Evolutionary conservation across 257 asterid species (phyloP), one percentile per base, ranked within the genome.

Genomic region (Nicotiana tomentosiformis): DNA sequence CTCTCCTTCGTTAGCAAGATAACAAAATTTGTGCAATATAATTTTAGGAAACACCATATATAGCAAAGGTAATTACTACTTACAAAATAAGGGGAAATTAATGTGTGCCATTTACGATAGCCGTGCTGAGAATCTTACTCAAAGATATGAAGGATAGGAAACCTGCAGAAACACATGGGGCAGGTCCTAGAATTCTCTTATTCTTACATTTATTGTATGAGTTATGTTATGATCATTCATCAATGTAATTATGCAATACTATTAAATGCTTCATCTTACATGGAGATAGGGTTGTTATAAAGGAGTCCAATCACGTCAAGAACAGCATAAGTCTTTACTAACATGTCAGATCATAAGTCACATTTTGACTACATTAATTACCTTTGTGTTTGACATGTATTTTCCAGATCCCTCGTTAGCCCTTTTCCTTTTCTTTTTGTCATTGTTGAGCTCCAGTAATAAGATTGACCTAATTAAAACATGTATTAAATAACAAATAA

Each of bases 131-230:
- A 82, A 82, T 70, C 55, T 29, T 46, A 67, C 81, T 62, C 82
- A 30, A 66, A 58, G 84, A 46, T 82, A 51, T 29, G 89, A 68
- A 74, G 80, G 80, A 62, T 83, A 81, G 82, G 49, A 56, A 46
- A 78, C 81, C 82, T 82, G 83, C 84, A 82, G 64, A 70, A 78
- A 78, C 89, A 84, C 89, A 82, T 84, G 89, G 84, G 83, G 62
- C 67, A 76, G 18, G 78, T 23, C 61, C 86, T 83, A 76, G 46
- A 35, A 61, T 80, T 69, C 33, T 64, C 37, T 83, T 39, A 57
- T 60, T 32, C 23, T 51, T 68, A 68, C 51, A 43, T 53, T 80
- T 69, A 49, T 55, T 66, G 10, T 64, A 29, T 9, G 58, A 43
- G 55, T 76, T 51, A 4, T 7, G 64, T 29, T 76, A 76, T 26